Conservation (phyloP, 2,329 filamentous ascomycete genomes). For the Claviceps africana region DNA sequence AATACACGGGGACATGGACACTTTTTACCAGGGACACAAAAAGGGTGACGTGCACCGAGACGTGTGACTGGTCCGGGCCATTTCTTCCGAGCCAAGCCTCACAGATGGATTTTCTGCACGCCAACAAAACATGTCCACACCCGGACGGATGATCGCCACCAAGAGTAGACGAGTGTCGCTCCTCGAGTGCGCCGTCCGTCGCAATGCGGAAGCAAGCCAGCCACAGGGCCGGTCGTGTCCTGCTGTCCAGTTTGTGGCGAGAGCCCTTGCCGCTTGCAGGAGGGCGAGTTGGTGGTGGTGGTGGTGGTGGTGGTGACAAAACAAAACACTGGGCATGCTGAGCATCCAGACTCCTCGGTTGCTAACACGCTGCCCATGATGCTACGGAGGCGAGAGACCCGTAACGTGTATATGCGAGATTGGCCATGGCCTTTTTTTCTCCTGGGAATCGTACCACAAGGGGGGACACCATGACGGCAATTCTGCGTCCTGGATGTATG, state of each 20-base stretch:
- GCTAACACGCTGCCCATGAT: too few relatives aligned
- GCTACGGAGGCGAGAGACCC: neutral
- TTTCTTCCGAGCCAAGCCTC: neutral
- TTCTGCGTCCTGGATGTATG: too few relatives aligned
- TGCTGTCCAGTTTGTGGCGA: neutral
- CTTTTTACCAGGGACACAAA: too few relatives aligned
- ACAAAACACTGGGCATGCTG: too few relatives aligned
- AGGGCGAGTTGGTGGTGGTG: too few relatives aligned
- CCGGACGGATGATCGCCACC: conserved; percentile 5
- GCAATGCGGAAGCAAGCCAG: neutral
- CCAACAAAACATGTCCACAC: neutral
- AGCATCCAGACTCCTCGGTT: neutral
- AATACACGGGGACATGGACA: too few relatives aligned
- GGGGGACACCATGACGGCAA: too few relatives aligned
- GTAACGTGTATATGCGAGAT: neutral
- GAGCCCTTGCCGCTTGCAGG: neutral
- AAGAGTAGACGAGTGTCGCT: neutral
- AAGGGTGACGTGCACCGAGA: too few relatives aligned
- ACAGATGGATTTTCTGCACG: neutral
- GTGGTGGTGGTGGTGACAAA: too few relatives aligned
- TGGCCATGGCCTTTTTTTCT: neutral
- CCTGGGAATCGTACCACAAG: neutral
- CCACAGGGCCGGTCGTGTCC: neutral
- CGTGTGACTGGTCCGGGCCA: too few relatives aligned
- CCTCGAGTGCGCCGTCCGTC: conserved; percentile 6